phyloP scores from a whole-genome alignment of 2,329 filamentous ascomycete genomes.

The Fusarium transvaalense region DNA sequence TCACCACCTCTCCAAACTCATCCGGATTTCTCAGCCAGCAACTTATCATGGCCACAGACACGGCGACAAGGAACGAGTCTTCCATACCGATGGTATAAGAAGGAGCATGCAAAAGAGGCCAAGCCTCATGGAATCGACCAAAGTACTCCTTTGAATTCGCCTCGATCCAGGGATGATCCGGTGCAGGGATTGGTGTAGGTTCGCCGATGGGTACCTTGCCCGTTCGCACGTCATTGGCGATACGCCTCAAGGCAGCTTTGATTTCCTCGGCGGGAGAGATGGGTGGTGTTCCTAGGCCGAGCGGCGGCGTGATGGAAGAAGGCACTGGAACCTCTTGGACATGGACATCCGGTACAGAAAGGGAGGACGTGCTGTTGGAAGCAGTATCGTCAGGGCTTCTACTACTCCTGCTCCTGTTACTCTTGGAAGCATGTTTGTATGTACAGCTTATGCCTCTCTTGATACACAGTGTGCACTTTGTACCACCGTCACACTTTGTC shows the following conservation, averaged over 20 bases:
- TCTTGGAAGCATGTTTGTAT: slow-evolving; percentile 48
- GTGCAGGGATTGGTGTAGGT: not conserved
- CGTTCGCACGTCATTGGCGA: slow-evolving; percentile 17
- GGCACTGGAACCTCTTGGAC: not conserved
- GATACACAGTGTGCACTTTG: slow-evolving; percentile 55
- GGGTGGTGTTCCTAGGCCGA: slow-evolving; percentile 11
- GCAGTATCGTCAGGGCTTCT: slow-evolving; percentile 17
- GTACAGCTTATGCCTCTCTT: slow-evolving; percentile 56
- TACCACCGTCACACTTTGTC: slow-evolving; percentile 59
- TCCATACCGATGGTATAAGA: slow-evolving; percentile 49
- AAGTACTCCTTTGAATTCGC: slow-evolving; percentile 52
- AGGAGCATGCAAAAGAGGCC: slow-evolving; percentile 57
- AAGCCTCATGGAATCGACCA: slow-evolving; percentile 56
- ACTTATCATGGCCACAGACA: slow-evolving; percentile 55
- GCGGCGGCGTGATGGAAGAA: not conserved
- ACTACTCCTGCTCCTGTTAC: slow-evolving; percentile 8
- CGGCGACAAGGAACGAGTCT: slow-evolving; percentile 46
- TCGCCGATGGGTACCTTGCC: slow-evolving; percentile 27
- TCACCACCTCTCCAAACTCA: slow-evolving; percentile 44
- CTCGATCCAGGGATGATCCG: slow-evolving; percentile 37
- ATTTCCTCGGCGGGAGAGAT: slow-evolving; percentile 18
- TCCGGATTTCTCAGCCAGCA: slow-evolving; percentile 53
- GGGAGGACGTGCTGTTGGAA: not conserved
- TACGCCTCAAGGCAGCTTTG: slow-evolving; percentile 18
- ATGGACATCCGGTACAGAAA: not conserved